phyloP scores from a whole-genome alignment of 176 grass and related monocot genomes.

The Urochloa ruziziensis region DNA sequence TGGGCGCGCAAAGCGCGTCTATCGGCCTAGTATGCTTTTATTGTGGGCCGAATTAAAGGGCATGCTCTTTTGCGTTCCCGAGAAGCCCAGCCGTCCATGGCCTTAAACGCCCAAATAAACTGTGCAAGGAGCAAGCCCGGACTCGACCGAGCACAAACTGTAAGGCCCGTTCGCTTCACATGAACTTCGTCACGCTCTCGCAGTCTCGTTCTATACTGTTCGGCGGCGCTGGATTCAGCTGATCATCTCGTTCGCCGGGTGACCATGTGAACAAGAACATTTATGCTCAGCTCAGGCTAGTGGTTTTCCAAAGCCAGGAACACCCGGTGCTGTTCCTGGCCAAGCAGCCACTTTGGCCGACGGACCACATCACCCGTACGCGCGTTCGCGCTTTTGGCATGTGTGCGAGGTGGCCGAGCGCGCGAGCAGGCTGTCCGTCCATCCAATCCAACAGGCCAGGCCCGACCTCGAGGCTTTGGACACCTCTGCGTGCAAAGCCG shows the following conservation, averaged over 20 bases:
- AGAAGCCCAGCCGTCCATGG: too few species aligned
- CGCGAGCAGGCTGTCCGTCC: neutral
- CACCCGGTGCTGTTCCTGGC: neutral
- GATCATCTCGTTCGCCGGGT: neutral
- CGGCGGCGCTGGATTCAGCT: neutral
- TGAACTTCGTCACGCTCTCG: too few species aligned
- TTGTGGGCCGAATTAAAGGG: too few species aligned
- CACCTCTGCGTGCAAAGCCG: neutral
- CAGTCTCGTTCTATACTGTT: too few species aligned
- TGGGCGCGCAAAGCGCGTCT: too few species aligned
- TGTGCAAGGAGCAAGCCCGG: too few species aligned
- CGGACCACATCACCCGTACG: neutral
- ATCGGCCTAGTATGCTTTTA: too few species aligned
- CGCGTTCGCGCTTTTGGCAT: slow-evolving; percentile 23
- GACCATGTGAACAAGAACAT: slow-evolving; percentile 15
- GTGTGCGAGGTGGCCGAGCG: neutral
- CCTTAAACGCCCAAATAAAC: too few species aligned
- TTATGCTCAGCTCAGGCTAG: neutral
- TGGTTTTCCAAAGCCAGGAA: neutral
- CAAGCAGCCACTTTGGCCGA: neutral
- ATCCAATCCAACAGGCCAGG: neutral
- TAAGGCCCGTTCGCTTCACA: too few species aligned
- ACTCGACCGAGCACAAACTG: too few species aligned
- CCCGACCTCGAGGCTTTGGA: neutral
- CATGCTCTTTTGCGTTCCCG: too few species aligned